Evolutionary conservation across 345 rosid species (phyloP), one percentile per base, ranked within the genome.

Genomic region (Citropsis articulata): DNA sequence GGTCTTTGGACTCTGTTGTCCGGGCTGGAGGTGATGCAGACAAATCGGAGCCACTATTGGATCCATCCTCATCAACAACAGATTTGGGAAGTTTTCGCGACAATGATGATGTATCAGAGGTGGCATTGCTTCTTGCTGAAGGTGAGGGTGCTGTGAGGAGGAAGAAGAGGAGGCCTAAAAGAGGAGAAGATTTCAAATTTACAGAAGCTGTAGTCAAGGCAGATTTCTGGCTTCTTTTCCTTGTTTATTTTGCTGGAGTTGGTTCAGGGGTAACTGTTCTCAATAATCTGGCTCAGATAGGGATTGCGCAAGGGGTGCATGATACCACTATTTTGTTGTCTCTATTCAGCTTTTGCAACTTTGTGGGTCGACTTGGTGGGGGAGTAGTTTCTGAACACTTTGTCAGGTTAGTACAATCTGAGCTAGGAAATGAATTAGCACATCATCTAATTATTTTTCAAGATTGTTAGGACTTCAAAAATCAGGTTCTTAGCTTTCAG

Each of bases 181-280:
- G 95, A 79, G 95, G 95, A 69, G 93, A 91, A 82, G 91, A 89
- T 81, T 91, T 91, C 77, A 84, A 71, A 57, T 88, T 91, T 75
- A 78, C 69, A 24, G 95, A 88, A 78, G 95, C 93, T 72, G 66
- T 88, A 71, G 56, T 91, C 74, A 90, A 91, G 83, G 93, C 95
- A 36, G 95, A 91, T 87, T 91, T 90, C 84, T 91, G 95, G 95
- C 92, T 90, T 62, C 92, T 91, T 77, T 91, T 87, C 84, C 81
- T 83, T 64, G 90, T 86, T 76, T 91, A 84, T 83, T 91, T 91
- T 76, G 83, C 81, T 10, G 93, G 93, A 76, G 93, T 90, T 74
- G 93, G 93, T 56, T 87, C 95, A 4, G 92, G 92, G 40, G 89
- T 90, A 27, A 91, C 95, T 0, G 90, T 90, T 72, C 91, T 91